A percentile compares a stretch with the other conserved stretches of the same genome.
phyloP scores from a whole-genome alignment of 73 alveolate species.

The Paraurostyla sp. region DNA sequence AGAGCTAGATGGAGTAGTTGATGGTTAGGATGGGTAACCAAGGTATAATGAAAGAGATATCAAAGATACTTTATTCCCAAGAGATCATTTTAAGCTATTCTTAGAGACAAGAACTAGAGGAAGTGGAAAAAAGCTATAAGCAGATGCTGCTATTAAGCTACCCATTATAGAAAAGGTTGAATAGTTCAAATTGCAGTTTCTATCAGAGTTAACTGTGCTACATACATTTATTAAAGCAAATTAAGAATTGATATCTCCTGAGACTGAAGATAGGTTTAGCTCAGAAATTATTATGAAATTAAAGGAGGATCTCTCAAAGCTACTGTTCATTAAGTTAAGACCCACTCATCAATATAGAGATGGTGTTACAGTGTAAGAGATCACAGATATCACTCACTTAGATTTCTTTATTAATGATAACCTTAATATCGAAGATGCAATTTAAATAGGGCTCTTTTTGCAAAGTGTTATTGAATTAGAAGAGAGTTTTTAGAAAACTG shows the following conservation, averaged over 20 bases:
- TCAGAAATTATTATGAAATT: background rate
- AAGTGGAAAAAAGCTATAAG: background rate
- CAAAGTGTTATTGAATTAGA: background rate
- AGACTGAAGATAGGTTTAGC: background rate
- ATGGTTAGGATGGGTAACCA: background rate
- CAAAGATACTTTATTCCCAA: conserved; percentile 31
- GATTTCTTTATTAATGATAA: conserved; percentile 30
- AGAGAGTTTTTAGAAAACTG: background rate
- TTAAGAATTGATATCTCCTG: background rate
- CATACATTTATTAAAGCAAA: conserved; percentile 4
- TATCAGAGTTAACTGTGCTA: background rate
- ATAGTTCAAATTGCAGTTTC: background rate
- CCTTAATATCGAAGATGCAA: background rate
- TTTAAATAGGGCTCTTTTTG: background rate
- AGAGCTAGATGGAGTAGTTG: too few species aligned
- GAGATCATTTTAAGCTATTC: background rate
- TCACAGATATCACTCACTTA: conserved; percentile 10
- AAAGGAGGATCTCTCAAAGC: background rate
- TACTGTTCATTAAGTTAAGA: conserved; percentile 7
- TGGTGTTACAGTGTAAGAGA: background rate
- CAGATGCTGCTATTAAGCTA: background rate
- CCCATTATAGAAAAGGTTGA: background rate
- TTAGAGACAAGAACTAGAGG: background rate
- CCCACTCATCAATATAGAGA: conserved; percentile 20
- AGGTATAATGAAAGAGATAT: conserved; percentile 27